Conservation (phyloP, 495 filamentous ascomycete genomes). For the Tuber aestivum region DNA sequence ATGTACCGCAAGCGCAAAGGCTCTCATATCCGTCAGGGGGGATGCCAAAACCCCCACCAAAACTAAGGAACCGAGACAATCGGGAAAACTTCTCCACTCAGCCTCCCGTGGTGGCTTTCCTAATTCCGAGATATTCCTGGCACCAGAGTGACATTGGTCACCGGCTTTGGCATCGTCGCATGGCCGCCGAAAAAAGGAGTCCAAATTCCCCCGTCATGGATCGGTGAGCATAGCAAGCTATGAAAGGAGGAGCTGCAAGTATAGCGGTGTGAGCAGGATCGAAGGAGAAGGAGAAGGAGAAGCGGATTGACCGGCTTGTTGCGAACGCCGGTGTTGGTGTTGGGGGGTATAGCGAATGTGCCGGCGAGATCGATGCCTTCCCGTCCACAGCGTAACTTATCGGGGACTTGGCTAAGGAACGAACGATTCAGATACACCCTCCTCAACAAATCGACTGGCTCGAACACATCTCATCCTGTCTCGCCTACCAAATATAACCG, state of each 20-base stretch:
- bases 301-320: constrained; percentile 47
- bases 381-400: not conserved
- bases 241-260: constrained; percentile 46
- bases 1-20: too few relatives aligned
- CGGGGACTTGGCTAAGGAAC: not conserved
- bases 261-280: constrained; percentile 44
- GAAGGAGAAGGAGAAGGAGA: constrained; percentile 44
- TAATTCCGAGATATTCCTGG: too few relatives aligned
- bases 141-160: too few relatives aligned
- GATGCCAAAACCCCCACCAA: too few relatives aligned
- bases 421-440: constrained; percentile 43
- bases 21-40: too few relatives aligned
- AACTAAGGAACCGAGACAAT: too few relatives aligned
- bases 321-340: constrained; percentile 47
- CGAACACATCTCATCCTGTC: constrained; percentile 46
- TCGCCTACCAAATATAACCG: constrained; percentile 45
- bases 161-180: constrained; percentile 35
- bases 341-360: constrained; percentile 41
- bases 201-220: constrained; percentile 50
- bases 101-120: too few relatives aligned
- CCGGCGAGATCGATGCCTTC: constrained; percentile 40
- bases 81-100: too few relatives aligned
- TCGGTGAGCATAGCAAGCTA: constrained; percentile 47
- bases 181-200: too few relatives aligned
- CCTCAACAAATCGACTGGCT: constrained; percentile 45